Evolutionary conservation across 2,329 filamentous ascomycete genomes (phyloP).

Genomic region (Elsinoe ampelina): DNA sequence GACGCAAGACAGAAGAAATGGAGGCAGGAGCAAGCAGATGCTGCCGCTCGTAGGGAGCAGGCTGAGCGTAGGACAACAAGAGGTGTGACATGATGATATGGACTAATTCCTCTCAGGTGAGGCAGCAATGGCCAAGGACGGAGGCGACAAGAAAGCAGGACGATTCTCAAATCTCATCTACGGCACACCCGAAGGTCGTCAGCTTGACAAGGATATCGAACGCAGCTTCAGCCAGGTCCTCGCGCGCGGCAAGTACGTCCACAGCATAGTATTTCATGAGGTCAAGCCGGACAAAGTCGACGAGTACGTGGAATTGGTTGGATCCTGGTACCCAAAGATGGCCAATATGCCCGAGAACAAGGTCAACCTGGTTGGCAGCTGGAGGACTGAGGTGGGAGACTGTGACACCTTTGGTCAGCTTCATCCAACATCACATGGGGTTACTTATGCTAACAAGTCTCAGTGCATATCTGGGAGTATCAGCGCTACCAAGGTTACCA

Average conservation of each 20-base stretch:
- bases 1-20: slow-evolving; percentile 77
- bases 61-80: slow-evolving; percentile 67
- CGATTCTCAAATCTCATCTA: slow-evolving; percentile 85
- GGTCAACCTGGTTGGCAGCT: slow-evolving; percentile 93
- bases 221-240: slow-evolving; percentile 91
- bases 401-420: slow-evolving; percentile 86
- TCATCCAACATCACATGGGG: no score
- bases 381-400: slow-evolving; percentile 95
- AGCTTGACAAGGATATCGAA: slow-evolving; percentile 92
- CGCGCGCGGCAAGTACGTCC: slow-evolving; percentile 93
- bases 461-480: slow-evolving; percentile 99
- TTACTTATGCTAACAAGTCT: neutral
- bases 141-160: slow-evolving; percentile 52
- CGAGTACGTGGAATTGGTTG: slow-evolving; percentile 84
- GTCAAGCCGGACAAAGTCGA: slow-evolving; percentile 94
- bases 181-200: slow-evolving; percentile 87
- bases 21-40: slow-evolving; percentile 61
- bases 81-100: neutral
- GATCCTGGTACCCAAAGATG: slow-evolving; percentile 86
- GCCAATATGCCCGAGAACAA: slow-evolving; percentile 78
- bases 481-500: slow-evolving; percentile 96
- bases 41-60: slow-evolving; percentile 61
- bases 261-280: slow-evolving; percentile 93
- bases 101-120: slow-evolving; percentile 28
- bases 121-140: slow-evolving; percentile 52